Base-by-base conservation (phyloP, 805 yeast species). In the Pichia rugopelliculosa region DNA sequence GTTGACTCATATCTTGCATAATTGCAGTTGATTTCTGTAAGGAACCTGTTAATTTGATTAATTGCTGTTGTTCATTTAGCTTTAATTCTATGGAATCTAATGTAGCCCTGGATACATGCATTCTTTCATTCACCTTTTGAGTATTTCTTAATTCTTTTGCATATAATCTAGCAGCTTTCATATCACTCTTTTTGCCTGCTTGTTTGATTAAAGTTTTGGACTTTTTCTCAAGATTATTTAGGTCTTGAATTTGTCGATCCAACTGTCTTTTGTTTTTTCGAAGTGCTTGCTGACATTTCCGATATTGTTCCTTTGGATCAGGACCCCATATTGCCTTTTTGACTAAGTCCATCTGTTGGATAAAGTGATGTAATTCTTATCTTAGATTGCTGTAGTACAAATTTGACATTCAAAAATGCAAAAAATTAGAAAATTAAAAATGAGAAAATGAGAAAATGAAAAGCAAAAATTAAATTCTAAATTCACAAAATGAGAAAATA, bases 311-410 rank as follows among this genome's bases (percentile, higher is more conserved):
- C 59, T 84, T 83, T 38, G 97, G 96, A 61, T 90, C 96, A 0
- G 98, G 97, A 0, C 99, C 99, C 84, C 95, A 91, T 36, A 91
- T 82, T 4, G 90, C 86, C 61, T 83, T 82, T 68, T 87, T 90
- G 30, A 91, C 64, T 62, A 74, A 84, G 61, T 91, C 88, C 98
- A 91, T 91, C 88, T 98, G 93, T 91, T 17, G 15, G 26, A 7
- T 18, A 24, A 11, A 15, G 8, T 23, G 9, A 7, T 23, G 4
- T 17, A 18, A 18, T 18, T 3, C 37, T 36, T 36, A 36, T 36
- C 37, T 18, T 15, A 2, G 4, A 13, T 5, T n/a, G 9, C 15
- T 6, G 34, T 18, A 30, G 18, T 13, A n/a, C 34, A n/a, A n/a
- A 15, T 10, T 5, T 18, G 6, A 36, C 22, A 36, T 36, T 11